Evolutionary conservation across 345 rosid genomes (phyloP), one percentile per base, ranked within the genome.

Genomic region (Hibiscus mutabilis): DNA sequence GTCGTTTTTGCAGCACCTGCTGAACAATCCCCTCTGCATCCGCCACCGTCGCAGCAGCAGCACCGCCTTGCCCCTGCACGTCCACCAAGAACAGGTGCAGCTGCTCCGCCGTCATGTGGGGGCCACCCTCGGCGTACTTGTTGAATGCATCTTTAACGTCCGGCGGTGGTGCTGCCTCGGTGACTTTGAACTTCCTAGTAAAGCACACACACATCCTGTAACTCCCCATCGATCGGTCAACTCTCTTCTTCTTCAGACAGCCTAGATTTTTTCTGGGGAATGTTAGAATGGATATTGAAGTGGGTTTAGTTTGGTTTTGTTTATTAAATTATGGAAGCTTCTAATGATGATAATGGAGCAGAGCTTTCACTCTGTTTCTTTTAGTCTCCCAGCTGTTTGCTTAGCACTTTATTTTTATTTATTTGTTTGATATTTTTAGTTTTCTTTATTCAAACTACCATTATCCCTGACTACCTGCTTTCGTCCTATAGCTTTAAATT

Each of bases 141-240:
- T 31, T 21, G 73, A 94, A 94, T 6, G 85, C 83, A 31, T 79
- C 85, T 72, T 35, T 82, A 24, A 91, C 86, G 69, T 91, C 97
- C 31, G 16, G 74, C 3, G 91, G 95, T 4, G 98, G 96, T 59
- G 76, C 86, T 0, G 91, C 84, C 78, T 88, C 90, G 56, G 82
- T 80, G 24, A 80, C 65, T 68, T 81, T 83, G 83, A 91, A 91
- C 86, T 78, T 89, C 81, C 95, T 79, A 2, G 81, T 87, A 81
- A 91, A 94, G 78, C 89, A 82, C 58, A 85, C 44, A 69, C 96
- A 94, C 77, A 86, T 74, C 73, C 86, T 84, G 69, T 88, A 94
- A 76, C 78, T 88, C 58, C 90, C 90, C 91, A 89, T 89, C 16
- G 18, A 66, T 88, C 14, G 18, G 51, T 66, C 42, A 47, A n/a